Percentiles rank a stretch among this genome's conserved stretches.
Conservation (phyloP, 306 rosid species). For the Ochetophila trinervis region DNA sequence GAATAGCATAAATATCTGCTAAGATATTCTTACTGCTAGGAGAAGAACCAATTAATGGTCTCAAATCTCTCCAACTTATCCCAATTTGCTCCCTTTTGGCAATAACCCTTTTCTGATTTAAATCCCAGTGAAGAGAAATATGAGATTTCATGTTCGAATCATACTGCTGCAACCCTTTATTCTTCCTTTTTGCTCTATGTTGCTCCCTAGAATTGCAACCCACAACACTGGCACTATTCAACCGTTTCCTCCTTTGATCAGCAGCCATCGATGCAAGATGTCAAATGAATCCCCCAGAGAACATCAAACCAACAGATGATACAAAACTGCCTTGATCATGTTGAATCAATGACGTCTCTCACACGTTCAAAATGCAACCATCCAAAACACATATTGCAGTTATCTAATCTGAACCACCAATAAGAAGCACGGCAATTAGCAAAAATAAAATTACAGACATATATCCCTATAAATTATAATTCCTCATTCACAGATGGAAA, state of each 20-base stretch:
- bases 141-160: slow-evolving; percentile 57
- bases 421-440: too few species aligned
- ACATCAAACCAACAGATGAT: slow-evolving; percentile 24
- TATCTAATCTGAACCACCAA: too few species aligned
- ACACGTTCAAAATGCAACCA: background rate
- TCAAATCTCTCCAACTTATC: slow-evolving; percentile 66
- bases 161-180: slow-evolving; percentile 41
- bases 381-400: background rate
- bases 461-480: too few species aligned
- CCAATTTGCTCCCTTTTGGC: slow-evolving; percentile 88
- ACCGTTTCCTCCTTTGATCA: slow-evolving; percentile 81
- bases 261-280: slow-evolving; percentile 64
- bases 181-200: slow-evolving; percentile 53
- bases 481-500: too few species aligned
- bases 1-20: slow-evolving; percentile 70
- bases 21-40: slow-evolving; percentile 41
- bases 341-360: slow-evolving; percentile 23
- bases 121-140: slow-evolving; percentile 84
- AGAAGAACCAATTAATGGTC: slow-evolving; percentile 42
- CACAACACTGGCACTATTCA: slow-evolving; percentile 50
- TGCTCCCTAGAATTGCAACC: slow-evolving; percentile 66
- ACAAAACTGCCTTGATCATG: slow-evolving; percentile 20
- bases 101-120: slow-evolving; percentile 63
- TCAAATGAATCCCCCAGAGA: slow-evolving; percentile 8
- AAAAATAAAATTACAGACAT: too few species aligned